A percentile compares a stretch with the other conserved stretches of the same genome.
phyloP scores from a whole-genome alignment of 2,329 filamentous ascomycete genomes.

The Fusarium sublunatum region DNA sequence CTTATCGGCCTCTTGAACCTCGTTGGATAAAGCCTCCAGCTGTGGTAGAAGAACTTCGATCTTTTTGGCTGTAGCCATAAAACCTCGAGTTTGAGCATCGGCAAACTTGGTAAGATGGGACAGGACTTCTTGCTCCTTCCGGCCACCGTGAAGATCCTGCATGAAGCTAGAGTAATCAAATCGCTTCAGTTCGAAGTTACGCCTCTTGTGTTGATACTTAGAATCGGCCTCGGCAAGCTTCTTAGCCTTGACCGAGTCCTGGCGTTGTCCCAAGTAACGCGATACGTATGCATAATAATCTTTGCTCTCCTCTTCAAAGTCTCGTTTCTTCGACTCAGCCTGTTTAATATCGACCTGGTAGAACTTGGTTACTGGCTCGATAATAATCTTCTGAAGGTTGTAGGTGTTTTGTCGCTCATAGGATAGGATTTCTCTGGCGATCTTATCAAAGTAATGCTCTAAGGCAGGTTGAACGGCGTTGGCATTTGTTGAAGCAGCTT shows the following conservation, averaged over 20 bases:
- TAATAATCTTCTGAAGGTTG: slow-evolving; percentile 92
- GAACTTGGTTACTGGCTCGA: slow-evolving; percentile 90
- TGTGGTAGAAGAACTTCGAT: slow-evolving; percentile 89
- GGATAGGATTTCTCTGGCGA: slow-evolving; percentile 85
- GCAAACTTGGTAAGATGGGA: slow-evolving; percentile 96
- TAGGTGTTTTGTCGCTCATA: slow-evolving; percentile 88
- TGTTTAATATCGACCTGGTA: slow-evolving; percentile 98
- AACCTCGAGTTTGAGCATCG: slow-evolving; percentile 86
- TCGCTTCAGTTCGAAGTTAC: slow-evolving; percentile 95
- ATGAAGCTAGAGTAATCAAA: slow-evolving; percentile 99
- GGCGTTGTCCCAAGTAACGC: slow-evolving; percentile 93
- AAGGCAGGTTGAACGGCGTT: slow-evolving; percentile 97
- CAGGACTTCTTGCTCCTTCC: slow-evolving; percentile 96
- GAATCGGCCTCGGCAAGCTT: slow-evolving; percentile 94
- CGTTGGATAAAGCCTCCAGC: slow-evolving; percentile 85
- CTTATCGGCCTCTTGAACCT: slow-evolving; percentile 94
- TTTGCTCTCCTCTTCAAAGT: slow-evolving; percentile 98
- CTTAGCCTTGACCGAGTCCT: slow-evolving; percentile 97
- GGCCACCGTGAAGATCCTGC: slow-evolving; percentile 98
- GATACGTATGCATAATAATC: slow-evolving; percentile 98
- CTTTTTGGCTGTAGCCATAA: slow-evolving; percentile 84
- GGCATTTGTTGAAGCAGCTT: slow-evolving; percentile 89
- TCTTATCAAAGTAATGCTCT: slow-evolving; percentile 98
- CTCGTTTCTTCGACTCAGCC: slow-evolving; percentile 94
- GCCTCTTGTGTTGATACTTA: slow-evolving; percentile 93